Conservation (phyloP, 2,329 filamentous ascomycete species). For the Colletotrichum brevisporum region DNA sequence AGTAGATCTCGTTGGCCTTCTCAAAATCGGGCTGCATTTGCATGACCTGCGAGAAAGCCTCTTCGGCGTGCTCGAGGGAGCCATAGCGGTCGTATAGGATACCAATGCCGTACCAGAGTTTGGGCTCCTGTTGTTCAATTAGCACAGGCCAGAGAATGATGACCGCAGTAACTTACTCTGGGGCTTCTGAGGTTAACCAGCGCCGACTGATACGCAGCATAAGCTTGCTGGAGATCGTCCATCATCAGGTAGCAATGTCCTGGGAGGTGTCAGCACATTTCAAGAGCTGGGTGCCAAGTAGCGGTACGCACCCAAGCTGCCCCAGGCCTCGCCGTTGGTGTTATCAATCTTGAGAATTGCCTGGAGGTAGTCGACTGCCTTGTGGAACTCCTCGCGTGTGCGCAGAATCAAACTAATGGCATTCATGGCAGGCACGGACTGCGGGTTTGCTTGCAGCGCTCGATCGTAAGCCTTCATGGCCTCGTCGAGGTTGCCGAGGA, state of each 20-base stretch:
- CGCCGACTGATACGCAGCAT: slow-evolving; percentile 95
- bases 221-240: slow-evolving; percentile 96
- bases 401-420: slow-evolving; percentile 93
- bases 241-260: slow-evolving; percentile 99
- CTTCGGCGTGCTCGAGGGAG: slow-evolving; percentile 95
- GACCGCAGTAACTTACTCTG: slow-evolving; percentile 72
- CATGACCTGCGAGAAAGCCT: slow-evolving; percentile 99
- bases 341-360: slow-evolving; percentile 91
- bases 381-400: slow-evolving; percentile 92
- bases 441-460: slow-evolving; percentile 87
- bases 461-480: slow-evolving; percentile 93
- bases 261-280: slow-evolving; percentile 54
- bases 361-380: slow-evolving; percentile 93
- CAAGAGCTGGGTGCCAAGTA: neutral
- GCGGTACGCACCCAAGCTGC: slow-evolving; percentile 81
- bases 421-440: slow-evolving; percentile 93
- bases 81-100: slow-evolving; percentile 98
- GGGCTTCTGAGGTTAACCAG: slow-evolving; percentile 93
- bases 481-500: slow-evolving; percentile 89
- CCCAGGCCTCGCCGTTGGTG: slow-evolving; percentile 96
- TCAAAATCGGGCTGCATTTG: slow-evolving; percentile 97
- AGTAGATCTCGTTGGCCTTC: slow-evolving; percentile 99
- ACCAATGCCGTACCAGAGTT: slow-evolving; percentile 98
- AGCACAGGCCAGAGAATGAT: slow-evolving; percentile 34
- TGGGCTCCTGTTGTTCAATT: slow-evolving; percentile 78